Conservation (phyloP, 352 stramenopile species). For the Pythium phragmiticola region DNA sequence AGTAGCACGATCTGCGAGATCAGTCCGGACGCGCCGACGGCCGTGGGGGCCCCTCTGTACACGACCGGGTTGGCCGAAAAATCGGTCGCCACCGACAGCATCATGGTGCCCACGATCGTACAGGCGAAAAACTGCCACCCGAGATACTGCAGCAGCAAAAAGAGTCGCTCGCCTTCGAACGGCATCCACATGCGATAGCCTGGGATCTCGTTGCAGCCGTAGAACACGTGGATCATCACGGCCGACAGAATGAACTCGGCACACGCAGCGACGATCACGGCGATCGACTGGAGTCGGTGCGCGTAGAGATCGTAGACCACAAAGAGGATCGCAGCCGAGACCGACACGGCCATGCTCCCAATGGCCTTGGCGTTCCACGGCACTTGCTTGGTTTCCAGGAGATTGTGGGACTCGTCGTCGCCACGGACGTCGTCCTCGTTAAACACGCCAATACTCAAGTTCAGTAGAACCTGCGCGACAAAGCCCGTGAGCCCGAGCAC, state of each 20-base stretch:
- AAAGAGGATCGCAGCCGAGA: slow-evolving; percentile 44
- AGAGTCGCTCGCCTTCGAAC: slow-evolving; percentile 50
- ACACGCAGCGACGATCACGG: slow-evolving; percentile 35
- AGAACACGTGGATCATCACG: slow-evolving; percentile 50
- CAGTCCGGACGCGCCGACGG: slow-evolving; percentile 41
- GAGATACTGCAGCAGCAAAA: slow-evolving; percentile 60
- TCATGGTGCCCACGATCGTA: slow-evolving; percentile 38
- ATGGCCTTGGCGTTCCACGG: slow-evolving; percentile 47
- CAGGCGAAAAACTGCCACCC: slow-evolving; percentile 58
- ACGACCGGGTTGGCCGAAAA: slow-evolving; percentile 12
- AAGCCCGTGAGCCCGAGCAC: slow-evolving; percentile 51
- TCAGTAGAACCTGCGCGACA: slow-evolving; percentile 54
- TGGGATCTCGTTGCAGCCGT: slow-evolving; percentile 46
- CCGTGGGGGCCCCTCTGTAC: slow-evolving; percentile 31
- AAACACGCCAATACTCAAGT: slow-evolving; percentile 54
- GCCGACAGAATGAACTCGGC: slow-evolving; percentile 44
- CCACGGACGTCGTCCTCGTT: slow-evolving; percentile 21
- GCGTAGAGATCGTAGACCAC: slow-evolving; percentile 41
- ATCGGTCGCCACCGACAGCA: slow-evolving; percentile 32
- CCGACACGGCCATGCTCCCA: slow-evolving; percentile 47
- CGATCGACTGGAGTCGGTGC: slow-evolving; percentile 31
- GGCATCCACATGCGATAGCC: slow-evolving; percentile 54
- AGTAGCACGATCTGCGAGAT: slow-evolving; percentile 53
- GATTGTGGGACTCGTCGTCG: slow-evolving; percentile 3
- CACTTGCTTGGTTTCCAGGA: slow-evolving; percentile 24